These are phyloP conservation scores for Xylaria polymorpha DNA, from an alignment of 2,329 filamentous ascomycete species.

Conservation along the genomic window DNA sequence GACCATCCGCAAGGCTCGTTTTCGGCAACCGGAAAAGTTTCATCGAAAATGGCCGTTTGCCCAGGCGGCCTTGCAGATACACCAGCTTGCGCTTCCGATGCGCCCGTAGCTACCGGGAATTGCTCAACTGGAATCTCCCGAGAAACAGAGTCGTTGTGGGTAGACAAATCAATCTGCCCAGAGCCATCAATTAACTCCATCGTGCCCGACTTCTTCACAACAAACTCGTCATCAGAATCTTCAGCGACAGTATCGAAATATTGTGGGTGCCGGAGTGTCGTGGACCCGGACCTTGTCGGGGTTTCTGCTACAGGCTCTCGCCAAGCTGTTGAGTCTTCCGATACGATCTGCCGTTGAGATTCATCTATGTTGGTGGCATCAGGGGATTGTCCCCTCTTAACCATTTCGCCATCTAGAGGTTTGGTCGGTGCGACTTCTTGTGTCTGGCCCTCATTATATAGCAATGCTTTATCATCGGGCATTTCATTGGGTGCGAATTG, in stretches of 20 bases:
- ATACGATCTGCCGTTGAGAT: background rate
- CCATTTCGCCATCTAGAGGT: background rate
- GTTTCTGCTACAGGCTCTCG: background rate
- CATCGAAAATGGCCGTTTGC: background rate
- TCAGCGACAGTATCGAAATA: conserved; percentile 27
- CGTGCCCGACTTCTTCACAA: conserved; percentile 5
- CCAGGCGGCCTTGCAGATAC: background rate
- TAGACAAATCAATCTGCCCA: background rate
- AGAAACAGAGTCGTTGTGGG: background rate
- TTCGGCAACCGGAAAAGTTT: background rate
- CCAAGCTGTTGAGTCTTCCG: background rate
- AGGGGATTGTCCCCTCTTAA: background rate
- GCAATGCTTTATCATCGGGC: background rate
- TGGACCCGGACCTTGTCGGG: background rate
- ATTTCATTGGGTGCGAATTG: background rate
- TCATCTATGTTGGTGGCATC: background rate
- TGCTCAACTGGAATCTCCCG: background rate
- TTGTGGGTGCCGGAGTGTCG: background rate
- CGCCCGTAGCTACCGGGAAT: background rate
- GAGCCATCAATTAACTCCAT: background rate
- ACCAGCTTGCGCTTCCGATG: background rate
- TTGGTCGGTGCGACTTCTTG: background rate
- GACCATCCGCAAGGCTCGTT: conserved; percentile 7
- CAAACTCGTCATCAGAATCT: conserved; percentile 24
- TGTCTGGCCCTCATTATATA: background rate